These are phyloP conservation scores for Phytophthora aleatoria DNA, from an alignment of 352 stramenopile species.

Conservation along the genomic window DNA sequence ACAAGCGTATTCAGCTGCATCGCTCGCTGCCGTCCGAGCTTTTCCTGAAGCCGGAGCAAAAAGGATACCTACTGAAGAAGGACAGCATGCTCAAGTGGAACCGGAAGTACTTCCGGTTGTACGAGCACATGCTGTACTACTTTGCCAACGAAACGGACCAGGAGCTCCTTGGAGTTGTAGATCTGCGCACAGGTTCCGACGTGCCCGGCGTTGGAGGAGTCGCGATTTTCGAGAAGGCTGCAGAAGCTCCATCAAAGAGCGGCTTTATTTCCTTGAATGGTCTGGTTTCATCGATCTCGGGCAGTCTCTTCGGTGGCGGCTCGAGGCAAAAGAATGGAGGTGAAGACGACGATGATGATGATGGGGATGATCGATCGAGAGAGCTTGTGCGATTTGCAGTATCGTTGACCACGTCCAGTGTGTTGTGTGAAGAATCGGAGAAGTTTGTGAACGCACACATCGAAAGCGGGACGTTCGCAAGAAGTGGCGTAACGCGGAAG, in stretches of 20 bases:
- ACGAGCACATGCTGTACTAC: constrained; percentile 90
- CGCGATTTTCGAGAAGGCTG: constrained; percentile 83
- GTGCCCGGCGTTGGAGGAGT: constrained; percentile 75
- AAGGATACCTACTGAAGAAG: constrained; percentile 85
- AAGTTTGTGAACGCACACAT: constrained; percentile 55
- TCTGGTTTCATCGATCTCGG: constrained; percentile 81
- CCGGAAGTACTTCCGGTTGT: constrained; percentile 88
- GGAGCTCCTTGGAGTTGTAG: constrained; percentile 83
- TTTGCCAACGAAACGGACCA: constrained; percentile 87
- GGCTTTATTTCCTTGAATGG: constrained; percentile 85
- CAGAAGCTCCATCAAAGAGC: constrained; percentile 49
- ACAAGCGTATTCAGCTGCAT: constrained; percentile 82
- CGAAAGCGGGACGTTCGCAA: constrained; percentile 35
- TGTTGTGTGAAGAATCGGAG: constrained; percentile 67
- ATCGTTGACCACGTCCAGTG: constrained; percentile 70
- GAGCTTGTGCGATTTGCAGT: constrained; percentile 71
- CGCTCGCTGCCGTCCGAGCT: constrained; percentile 81
- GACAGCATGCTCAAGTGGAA: constrained; percentile 91
- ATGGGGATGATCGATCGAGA: constrained; percentile 56
- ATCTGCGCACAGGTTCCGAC: constrained; percentile 71
- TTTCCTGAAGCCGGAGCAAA: constrained; percentile 79
- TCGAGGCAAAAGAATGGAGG: constrained; percentile 54
- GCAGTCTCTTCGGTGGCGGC: constrained; percentile 69
- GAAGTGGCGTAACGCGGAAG: constrained; percentile 47
- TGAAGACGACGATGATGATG: constrained; percentile 51